These are phyloP conservation scores for Solanum commersonii DNA, from an alignment of 257 asterid species.

Conservation along the genomic window DNA sequence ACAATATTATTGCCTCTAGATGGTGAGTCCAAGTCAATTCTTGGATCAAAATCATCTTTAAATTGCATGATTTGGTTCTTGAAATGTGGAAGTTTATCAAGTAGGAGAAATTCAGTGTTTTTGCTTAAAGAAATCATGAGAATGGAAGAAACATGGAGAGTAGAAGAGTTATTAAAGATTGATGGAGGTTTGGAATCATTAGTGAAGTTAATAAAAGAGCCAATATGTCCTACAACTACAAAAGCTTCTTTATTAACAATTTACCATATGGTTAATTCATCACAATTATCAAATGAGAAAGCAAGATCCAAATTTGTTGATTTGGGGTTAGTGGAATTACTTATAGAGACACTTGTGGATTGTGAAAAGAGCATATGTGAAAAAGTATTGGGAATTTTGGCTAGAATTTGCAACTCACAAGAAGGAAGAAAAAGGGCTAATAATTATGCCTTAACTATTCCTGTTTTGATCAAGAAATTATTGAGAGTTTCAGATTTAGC, in stretches of 20 bases:
- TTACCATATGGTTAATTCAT: slow-evolving; percentile 21
- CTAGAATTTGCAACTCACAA: slow-evolving; percentile 23
- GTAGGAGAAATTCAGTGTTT: slow-evolving; percentile 12
- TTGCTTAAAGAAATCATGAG: slow-evolving; percentile 5
- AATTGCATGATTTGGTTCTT: slow-evolving; percentile 17
- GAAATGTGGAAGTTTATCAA: slow-evolving; percentile 20
- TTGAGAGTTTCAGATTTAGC: slow-evolving; percentile 41
- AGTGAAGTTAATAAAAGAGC: slow-evolving; percentile 27
- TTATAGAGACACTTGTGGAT: slow-evolving; percentile 34
- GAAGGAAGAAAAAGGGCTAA: slow-evolving; percentile 26
- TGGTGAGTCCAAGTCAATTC: slow-evolving; percentile 15
- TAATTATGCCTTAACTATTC: slow-evolving; percentile 25
- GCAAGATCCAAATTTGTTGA: slow-evolving; percentile 2
- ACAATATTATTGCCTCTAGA: slow-evolving; percentile 15
- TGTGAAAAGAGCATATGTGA: slow-evolving; percentile 39
- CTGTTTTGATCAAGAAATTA: slow-evolving; percentile 47
- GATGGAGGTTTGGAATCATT: slow-evolving; percentile 28
- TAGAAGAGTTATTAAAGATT: slow-evolving; percentile 2
- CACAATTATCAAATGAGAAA: background rate
- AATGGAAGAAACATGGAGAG: background rate
- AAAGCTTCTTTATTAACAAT: slow-evolving; percentile 32
- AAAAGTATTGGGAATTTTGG: slow-evolving; percentile 43
- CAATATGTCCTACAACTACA: slow-evolving; percentile 38
- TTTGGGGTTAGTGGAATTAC: slow-evolving; percentile 25
- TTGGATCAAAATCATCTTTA: slow-evolving; percentile 26